These are phyloP conservation scores for Drosera capensis DNA, from an alignment of 148 eudicot genomes.

Conservation along the genomic window DNA sequence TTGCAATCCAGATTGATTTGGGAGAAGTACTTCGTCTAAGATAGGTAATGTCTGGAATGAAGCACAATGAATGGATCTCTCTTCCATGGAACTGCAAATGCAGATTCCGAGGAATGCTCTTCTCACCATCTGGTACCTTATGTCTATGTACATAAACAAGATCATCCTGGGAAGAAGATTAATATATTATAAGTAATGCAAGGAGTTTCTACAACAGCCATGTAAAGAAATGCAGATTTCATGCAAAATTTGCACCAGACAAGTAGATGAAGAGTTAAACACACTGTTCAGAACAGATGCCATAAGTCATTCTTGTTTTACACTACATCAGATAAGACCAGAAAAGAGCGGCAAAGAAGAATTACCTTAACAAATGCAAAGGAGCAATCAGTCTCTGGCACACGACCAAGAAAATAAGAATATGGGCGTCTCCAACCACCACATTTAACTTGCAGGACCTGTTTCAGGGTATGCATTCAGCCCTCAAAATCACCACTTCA, in stretches of 20 bases:
- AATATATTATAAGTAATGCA: conserved; percentile 2
- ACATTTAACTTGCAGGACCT: conserved; percentile 76
- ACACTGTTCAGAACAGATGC: background rate
- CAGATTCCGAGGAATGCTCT: conserved; percentile 49
- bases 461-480: conserved; percentile 13
- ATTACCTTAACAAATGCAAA: conserved; percentile 82
- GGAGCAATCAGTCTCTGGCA: conserved; percentile 58
- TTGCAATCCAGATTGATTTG: conserved; percentile 53
- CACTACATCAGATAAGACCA: conserved; percentile 1
- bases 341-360: background rate
- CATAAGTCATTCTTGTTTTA: background rate
- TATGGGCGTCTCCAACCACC: conserved; percentile 99
- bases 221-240: too few relatives aligned
- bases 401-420: conserved; percentile 62
- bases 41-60: conserved; percentile 30
- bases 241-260: background rate
- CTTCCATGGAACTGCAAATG: conserved; percentile 95
- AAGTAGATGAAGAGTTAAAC: background rate
- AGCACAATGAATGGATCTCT: conserved; percentile 81
- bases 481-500: conserved; percentile 2
- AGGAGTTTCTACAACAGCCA: too few relatives aligned
- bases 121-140: conserved; percentile 27
- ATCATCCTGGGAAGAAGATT: conserved; percentile 45
- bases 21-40: conserved; percentile 14
- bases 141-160: conserved; percentile 50